Conservation (phyloP, 768 basidiomycete genomes). For the Suillus brevipes region DNA sequence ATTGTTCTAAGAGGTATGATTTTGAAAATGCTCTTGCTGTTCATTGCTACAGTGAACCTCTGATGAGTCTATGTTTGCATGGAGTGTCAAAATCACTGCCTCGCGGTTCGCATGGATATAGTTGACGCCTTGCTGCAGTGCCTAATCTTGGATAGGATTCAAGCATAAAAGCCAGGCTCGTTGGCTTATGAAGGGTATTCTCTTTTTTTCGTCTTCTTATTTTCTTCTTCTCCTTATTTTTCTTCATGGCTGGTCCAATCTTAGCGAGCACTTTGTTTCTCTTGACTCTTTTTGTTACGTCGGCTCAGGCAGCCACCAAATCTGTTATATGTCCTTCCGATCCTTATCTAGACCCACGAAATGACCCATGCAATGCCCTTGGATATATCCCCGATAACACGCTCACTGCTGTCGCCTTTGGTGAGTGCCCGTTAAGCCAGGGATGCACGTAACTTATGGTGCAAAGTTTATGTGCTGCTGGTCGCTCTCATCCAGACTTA, state of each 20-base stretch:
- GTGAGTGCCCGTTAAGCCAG: slow-evolving; percentile 28
- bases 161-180: neutral
- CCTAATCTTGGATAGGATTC: neutral
- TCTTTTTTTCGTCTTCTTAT: neutral
- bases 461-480: slow-evolving; percentile 39
- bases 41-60: neutral
- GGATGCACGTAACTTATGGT: neutral
- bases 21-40: neutral
- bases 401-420: slow-evolving; percentile 50
- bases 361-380: slow-evolving; percentile 55
- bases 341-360: slow-evolving; percentile 48
- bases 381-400: slow-evolving; percentile 57
- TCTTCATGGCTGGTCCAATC: neutral
- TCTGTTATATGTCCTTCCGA: slow-evolving; percentile 31
- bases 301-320: slow-evolving; percentile 9
- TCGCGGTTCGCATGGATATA: neutral
- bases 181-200: neutral
- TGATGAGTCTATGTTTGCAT: neutral
- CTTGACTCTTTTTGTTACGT: neutral
- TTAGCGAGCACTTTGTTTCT: neutral
- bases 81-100: neutral
- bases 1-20: neutral
- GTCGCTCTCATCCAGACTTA: slow-evolving; percentile 47
- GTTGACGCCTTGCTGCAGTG: no score
- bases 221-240: neutral